Evolutionary conservation across 495 filamentous ascomycete species (phyloP), one percentile per base, ranked within the genome.

Genomic region (Rostrohypoxylon terebratum): DNA sequence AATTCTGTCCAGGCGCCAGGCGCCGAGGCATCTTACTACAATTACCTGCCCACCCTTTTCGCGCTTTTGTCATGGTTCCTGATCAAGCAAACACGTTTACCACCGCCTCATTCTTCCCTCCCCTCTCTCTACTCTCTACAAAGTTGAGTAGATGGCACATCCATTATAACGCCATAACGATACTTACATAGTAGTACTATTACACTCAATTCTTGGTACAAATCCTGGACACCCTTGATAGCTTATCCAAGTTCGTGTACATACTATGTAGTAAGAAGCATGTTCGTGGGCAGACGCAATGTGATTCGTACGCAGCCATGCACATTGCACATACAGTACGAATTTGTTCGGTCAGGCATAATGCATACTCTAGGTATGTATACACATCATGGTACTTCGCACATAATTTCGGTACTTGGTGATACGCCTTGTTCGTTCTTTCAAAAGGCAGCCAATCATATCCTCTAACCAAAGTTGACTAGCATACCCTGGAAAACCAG

Each of bases 371-470:
- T n/a, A n/a, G n/a, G n/a, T n/a, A n/a, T n/a, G n/a, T n/a, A n/a
- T 55, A 63, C 48, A 62, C 16, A 55, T n/a, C 14, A n/a, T 16
- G 61, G 62, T 68, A 72, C 68, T 64, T 68, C 13, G 20, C 18
- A 57, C 44, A 54, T 31, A 64, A 64, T 59, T 71, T 72, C 63
- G 68, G 72, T 75, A 75, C 72, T 71, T 68, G 20, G 8, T 60
- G 68, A 68, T 71, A 71, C 63, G 45, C 57, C 72, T 44, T 57
- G 53, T 61, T 25, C 58, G 60, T 68, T 54, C 59, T 71, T 36
- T 63, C 57, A n/a, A 57, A 71, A 75, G 68, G 72, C 64, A 48
- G 59, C 72, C 72, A 75, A 75, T 75, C 59, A 72, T 44, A 36
- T n/a, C 28, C 20, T 53, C 40, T 42, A 63, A 59, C 63, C 28